phyloP scores from a whole-genome alignment of 78 protist species.

The Dictyostelium brefeldianum region DNA sequence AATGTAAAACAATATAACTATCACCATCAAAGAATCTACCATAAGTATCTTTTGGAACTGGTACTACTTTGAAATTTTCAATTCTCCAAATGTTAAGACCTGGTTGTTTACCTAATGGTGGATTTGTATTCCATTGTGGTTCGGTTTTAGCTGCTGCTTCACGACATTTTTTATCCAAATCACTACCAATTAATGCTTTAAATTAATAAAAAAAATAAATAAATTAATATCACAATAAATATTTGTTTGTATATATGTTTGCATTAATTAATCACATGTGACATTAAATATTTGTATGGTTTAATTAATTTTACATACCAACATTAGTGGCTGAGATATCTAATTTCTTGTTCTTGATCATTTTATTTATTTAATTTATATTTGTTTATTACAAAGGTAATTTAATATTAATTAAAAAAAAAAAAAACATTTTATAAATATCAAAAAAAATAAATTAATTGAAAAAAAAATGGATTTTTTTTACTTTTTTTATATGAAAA shows the following conservation, averaged over 20 bases:
- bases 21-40: constrained; percentile 57
- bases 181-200: constrained; percentile 42
- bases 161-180: constrained; percentile 49
- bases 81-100: constrained; percentile 76
- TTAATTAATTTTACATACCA: constrained; percentile 1
- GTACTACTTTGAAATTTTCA: constrained; percentile 63
- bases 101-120: constrained; percentile 7
- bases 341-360: constrained; percentile 46
- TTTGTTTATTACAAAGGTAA: background rate
- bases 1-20: constrained; percentile 23
- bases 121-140: constrained; percentile 34
- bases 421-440: too few species aligned
- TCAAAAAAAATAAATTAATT: too few species aligned
- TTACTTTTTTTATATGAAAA: too few species aligned
- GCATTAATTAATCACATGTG: too few species aligned
- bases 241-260: too few species aligned
- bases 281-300: too few species aligned
- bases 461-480: too few species aligned
- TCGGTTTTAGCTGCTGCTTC: constrained; percentile 33
- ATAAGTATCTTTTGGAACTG: constrained; percentile 1
- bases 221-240: too few species aligned
- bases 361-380: background rate
- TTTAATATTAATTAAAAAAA: too few species aligned
- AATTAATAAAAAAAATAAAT: too few species aligned
- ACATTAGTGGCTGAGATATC: constrained; percentile 29